These are phyloP conservation scores for Spathaspora passalidarum DNA, from an alignment of 805 yeast species.

Conservation along the genomic window DNA sequence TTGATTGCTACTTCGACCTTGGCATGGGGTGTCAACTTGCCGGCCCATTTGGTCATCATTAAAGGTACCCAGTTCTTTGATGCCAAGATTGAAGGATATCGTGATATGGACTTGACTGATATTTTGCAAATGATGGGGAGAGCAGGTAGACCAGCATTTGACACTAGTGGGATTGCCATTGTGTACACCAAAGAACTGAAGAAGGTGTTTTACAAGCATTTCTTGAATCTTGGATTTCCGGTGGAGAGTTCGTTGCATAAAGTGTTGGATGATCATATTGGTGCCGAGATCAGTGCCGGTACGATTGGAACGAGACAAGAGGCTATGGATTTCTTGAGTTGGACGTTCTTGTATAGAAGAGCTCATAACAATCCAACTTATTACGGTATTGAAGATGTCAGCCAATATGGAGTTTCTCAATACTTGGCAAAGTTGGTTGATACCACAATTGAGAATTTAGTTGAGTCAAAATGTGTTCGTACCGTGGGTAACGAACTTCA, in stretches of 20 bases:
- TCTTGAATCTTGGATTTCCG: constrained; percentile 75
- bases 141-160: constrained; percentile 81
- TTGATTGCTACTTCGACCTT: constrained; percentile 78
- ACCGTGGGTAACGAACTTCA: constrained; percentile 47
- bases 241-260: constrained; percentile 79
- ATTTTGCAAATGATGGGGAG: constrained; percentile 84
- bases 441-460: constrained; percentile 59
- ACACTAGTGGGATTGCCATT: constrained; percentile 73
- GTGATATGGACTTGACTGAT: constrained; percentile 81
- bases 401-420: constrained; percentile 53
- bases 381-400: constrained; percentile 65
- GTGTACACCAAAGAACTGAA: constrained; percentile 75
- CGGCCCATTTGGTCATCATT: constrained; percentile 75
- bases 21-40: constrained; percentile 85
- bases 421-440: constrained; percentile 68
- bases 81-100: constrained; percentile 62
- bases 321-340: constrained; percentile 70
- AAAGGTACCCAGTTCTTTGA: constrained; percentile 73
- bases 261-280: constrained; percentile 73
- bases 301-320: constrained; percentile 62
- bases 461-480: constrained; percentile 68
- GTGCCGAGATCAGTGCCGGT: constrained; percentile 76
- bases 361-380: constrained; percentile 77
- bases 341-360: constrained; percentile 73
- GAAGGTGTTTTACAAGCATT: constrained; percentile 73